Percentiles rank a stretch among this genome's conserved stretches.
Evolutionary conservation across 768 basidiomycete species (phyloP).

Genomic region (Kockovaella imperatae): DNA sequence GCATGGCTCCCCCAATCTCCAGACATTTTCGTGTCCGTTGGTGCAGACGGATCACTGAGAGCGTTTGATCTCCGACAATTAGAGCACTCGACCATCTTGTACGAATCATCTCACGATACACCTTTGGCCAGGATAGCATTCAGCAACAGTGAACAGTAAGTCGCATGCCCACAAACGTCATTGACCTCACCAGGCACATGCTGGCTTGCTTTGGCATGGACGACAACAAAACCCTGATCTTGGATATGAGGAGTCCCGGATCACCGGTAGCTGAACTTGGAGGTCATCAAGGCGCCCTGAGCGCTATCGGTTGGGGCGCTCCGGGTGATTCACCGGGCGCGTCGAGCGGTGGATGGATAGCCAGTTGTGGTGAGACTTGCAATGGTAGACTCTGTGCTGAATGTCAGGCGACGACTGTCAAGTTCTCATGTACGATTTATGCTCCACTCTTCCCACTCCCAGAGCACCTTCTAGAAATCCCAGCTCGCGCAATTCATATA

Average conservation of each 20-base stretch:
- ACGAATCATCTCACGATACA: conserved; percentile 55
- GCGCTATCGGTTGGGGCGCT: conserved; percentile 84
- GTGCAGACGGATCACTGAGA: conserved; percentile 90
- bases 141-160: conserved; percentile 48
- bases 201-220: conserved; percentile 97
- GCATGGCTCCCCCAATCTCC: conserved; percentile 96
- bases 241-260: conserved; percentile 96
- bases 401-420: conserved; percentile 80
- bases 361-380: conserved; percentile 66
- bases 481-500: conserved; percentile 13
- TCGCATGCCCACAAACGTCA: conserved; percentile 50
- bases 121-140: conserved; percentile 43
- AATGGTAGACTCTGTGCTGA: background rate
- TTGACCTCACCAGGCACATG: conserved; percentile 86
- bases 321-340: conserved; percentile 39
- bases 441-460: conserved; percentile 26
- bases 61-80: conserved; percentile 94
- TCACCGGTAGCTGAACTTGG: conserved; percentile 86
- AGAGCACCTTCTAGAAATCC: conserved; percentile 39
- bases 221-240: conserved; percentile 75
- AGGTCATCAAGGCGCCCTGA: conserved; percentile 72
- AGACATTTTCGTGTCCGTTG: conserved; percentile 96
- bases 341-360: conserved; percentile 67
- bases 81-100: conserved; percentile 96
- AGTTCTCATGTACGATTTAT: conserved; percentile 84